phyloP scores from a whole-genome alignment of 2,329 filamentous ascomycete species.

The Alternaria conjuncta region DNA sequence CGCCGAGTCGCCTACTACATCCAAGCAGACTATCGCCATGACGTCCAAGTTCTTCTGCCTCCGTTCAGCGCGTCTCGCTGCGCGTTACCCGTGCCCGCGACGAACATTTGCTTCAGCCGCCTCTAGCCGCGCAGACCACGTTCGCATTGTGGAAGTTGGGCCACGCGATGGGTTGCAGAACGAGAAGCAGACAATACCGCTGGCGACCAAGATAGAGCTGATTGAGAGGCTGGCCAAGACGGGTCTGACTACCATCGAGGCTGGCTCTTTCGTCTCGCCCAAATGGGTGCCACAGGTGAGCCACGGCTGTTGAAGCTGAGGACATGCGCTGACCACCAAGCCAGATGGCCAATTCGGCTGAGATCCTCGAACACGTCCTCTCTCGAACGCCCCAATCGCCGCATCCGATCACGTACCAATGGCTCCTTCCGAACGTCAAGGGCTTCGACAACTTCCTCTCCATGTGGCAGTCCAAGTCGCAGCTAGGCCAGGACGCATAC shows the following conservation, averaged over 20 bases:
- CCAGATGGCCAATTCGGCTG: conserved; percentile 79
- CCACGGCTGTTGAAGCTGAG: not conserved
- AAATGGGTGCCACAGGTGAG: conserved; percentile 82
- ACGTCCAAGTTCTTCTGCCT: conserved; percentile 39
- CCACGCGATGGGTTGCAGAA: conserved; percentile 89
- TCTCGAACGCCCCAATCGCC: conserved; percentile 61
- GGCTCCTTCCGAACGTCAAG: conserved; percentile 78
- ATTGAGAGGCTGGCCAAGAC: conserved; percentile 72
- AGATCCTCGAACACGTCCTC: conserved; percentile 74
- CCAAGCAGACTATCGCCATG: conserved; percentile 25
- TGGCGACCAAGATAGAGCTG: conserved; percentile 77
- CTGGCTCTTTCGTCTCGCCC: conserved; percentile 81
- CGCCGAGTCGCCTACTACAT: not conserved
- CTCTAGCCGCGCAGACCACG: conserved; percentile 49
- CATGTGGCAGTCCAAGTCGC: conserved; percentile 56
- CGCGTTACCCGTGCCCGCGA: conserved; percentile 38
- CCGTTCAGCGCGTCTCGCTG: conserved; percentile 44
- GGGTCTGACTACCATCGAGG: conserved; percentile 76
- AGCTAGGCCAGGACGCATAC: conserved; percentile 53
- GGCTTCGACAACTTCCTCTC: conserved; percentile 69
- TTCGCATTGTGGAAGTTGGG: conserved; percentile 79
- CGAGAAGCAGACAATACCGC: conserved; percentile 73
- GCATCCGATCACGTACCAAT: conserved; percentile 73
- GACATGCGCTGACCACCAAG: conserved; percentile 48
- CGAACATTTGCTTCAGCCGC: conserved; percentile 43